Evolutionary conservation across 2,329 filamentous ascomycete species (phyloP).

Genomic region (Ascochyta viciae-villosae): DNA sequence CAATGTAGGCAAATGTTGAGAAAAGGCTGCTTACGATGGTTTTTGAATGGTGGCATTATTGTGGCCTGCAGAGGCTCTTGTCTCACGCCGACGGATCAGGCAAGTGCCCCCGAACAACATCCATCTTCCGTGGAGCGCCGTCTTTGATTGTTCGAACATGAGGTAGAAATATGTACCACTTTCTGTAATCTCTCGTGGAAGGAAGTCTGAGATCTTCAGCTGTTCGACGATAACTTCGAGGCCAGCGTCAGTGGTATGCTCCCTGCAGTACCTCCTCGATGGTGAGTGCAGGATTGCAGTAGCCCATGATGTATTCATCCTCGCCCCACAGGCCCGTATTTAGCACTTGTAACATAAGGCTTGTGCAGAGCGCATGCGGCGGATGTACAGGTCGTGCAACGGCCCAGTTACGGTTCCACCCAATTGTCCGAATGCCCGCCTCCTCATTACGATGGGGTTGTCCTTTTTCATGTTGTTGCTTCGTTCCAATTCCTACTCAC

Average conservation of each 20-base stretch:
- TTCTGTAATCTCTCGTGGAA: neutral
- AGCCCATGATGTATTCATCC: neutral
- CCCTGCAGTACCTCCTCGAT: neutral
- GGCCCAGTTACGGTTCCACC: neutral
- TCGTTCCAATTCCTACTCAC: neutral
- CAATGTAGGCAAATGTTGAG: neutral
- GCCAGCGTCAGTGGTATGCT: neutral
- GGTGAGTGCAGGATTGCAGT: neutral
- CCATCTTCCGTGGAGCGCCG: neutral
- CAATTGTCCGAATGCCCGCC: neutral
- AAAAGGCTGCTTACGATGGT: neutral
- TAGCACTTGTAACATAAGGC: neutral
- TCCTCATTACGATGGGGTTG: neutral
- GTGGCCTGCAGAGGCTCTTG: neutral
- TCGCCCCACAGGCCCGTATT: constrained; percentile 1
- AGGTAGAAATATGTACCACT: neutral
- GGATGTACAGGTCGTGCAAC: neutral
- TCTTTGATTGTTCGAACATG: neutral
- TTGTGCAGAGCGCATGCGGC: neutral
- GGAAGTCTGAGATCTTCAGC: no score
- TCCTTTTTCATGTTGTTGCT: neutral
- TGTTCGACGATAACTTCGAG: neutral
- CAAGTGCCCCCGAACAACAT: neutral
- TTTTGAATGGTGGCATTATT: constrained; percentile 2
- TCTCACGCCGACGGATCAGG: neutral